phyloP scores from a whole-genome alignment of 2,329 filamentous ascomycete genomes.

The Cladophialophora bantiana region DNA sequence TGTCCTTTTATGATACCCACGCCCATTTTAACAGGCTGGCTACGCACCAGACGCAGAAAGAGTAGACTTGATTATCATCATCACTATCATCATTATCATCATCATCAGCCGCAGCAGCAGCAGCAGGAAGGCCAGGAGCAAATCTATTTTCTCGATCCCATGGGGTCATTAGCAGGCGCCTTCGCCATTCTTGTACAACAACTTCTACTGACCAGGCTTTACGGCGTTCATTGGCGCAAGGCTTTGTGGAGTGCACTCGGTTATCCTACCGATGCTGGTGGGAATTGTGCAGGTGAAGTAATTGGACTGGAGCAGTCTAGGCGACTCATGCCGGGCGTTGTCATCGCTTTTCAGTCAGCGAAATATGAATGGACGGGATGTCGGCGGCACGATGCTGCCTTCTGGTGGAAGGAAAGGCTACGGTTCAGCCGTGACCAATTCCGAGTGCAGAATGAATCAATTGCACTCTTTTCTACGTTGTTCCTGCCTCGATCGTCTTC shows the following conservation, averaged over 20 bases:
- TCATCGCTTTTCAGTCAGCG: background rate
- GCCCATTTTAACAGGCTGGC: conserved; percentile 15
- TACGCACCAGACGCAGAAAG: conserved; percentile 10
- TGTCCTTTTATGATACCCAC: conserved; percentile 29
- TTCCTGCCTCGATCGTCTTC: background rate
- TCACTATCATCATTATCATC: background rate
- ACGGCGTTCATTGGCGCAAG: conserved; percentile 11
- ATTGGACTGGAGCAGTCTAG: background rate
- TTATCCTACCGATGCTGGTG: background rate
- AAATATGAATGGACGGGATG: background rate
- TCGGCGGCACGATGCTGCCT: background rate
- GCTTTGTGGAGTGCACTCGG: background rate
- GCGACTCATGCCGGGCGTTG: background rate
- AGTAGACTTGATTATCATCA: conserved; percentile 10
- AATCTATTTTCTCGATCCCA: background rate
- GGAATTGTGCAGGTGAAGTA: background rate
- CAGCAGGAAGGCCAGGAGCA: background rate
- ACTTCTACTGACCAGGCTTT: conserved; percentile 7
- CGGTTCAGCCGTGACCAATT: background rate
- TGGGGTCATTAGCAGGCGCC: conserved; percentile 5
- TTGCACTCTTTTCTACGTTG: background rate
- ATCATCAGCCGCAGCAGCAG: background rate
- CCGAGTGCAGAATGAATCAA: conserved; percentile 4
- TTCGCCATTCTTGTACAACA: conserved; percentile 22
- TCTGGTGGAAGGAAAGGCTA: background rate